These are phyloP conservation scores for Wickerhamiella vanderwaltii DNA, from an alignment of 805 yeast species.

Conservation along the genomic window DNA sequence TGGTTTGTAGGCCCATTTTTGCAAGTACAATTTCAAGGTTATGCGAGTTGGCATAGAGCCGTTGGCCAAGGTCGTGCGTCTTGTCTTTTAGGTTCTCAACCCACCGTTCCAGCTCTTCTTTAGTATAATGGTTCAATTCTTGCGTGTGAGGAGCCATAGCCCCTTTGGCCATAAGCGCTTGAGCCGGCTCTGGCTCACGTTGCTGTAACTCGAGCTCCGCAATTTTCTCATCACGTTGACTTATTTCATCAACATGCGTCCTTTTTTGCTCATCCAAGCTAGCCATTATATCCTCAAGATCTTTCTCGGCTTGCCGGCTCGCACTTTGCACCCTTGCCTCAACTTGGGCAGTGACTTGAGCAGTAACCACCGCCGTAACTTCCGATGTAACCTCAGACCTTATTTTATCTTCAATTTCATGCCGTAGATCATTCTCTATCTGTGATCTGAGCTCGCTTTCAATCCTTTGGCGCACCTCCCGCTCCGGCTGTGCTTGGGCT, in stretches of 20 bases:
- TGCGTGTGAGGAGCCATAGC: neutral
- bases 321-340: neutral
- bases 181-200: neutral
- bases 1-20: conserved; percentile 61
- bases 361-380: neutral
- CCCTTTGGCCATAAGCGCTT: neutral
- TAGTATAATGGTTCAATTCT: neutral
- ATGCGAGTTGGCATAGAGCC: conserved; percentile 26
- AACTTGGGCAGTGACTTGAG: neutral
- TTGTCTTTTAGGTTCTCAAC: conserved; percentile 24
- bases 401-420: neutral
- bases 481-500: neutral
- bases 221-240: neutral
- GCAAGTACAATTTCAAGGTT: conserved; percentile 49
- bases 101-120: neutral
- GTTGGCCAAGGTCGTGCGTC: conserved; percentile 34
- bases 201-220: neutral
- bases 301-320: neutral
- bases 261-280: neutral
- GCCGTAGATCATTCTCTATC: neutral
- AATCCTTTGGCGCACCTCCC: neutral
- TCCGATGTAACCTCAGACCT: neutral
- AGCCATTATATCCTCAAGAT: neutral
- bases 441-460: neutral
- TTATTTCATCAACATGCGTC: neutral